Percentiles rank a stretch among this genome's conserved stretches.
Conservation (phyloP, 768 basidiomycete species). For the Termitomyces sp. region DNA sequence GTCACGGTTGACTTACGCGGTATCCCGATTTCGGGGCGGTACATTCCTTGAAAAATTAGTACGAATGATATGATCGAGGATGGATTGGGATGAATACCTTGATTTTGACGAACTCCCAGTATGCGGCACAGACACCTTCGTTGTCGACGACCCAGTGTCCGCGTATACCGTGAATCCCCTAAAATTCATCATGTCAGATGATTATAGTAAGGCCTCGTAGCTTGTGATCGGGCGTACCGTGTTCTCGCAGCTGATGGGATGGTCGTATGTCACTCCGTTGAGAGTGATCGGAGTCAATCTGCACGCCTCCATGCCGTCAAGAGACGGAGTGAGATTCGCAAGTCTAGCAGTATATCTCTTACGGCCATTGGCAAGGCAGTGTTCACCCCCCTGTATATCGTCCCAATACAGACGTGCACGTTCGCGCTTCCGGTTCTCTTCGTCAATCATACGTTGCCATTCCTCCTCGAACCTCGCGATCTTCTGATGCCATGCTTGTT, state of each 20-base stretch:
- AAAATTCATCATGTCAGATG: neutral
- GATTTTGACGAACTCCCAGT: conserved; percentile 8
- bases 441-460: conserved; percentile 1
- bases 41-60: neutral
- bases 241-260: conserved; percentile 14
- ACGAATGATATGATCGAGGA: neutral
- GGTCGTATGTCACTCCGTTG: conserved; percentile 11
- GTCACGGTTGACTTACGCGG: neutral
- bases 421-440: conserved; percentile 9
- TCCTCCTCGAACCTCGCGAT: neutral
- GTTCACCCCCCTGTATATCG: conserved; percentile 6
- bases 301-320: conserved; percentile 17
- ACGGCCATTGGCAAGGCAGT: conserved; percentile 6
- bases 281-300: conserved; percentile 13
- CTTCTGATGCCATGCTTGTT: neutral
- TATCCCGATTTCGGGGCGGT: conserved; percentile 7
- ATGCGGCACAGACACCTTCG: conserved; percentile 6
- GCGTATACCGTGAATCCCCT: neutral
- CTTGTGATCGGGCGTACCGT: neutral
- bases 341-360: conserved; percentile 13
- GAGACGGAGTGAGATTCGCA: conserved; percentile 9
- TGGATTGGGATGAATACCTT: neutral
- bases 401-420: conserved; percentile 15
- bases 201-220: neutral
- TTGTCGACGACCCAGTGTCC: conserved; percentile 10